Evolutionary conservation across 441 rosid genomes (phyloP), one percentile per base, ranked within the genome.

Genomic region (Viola pubescens): DNA sequence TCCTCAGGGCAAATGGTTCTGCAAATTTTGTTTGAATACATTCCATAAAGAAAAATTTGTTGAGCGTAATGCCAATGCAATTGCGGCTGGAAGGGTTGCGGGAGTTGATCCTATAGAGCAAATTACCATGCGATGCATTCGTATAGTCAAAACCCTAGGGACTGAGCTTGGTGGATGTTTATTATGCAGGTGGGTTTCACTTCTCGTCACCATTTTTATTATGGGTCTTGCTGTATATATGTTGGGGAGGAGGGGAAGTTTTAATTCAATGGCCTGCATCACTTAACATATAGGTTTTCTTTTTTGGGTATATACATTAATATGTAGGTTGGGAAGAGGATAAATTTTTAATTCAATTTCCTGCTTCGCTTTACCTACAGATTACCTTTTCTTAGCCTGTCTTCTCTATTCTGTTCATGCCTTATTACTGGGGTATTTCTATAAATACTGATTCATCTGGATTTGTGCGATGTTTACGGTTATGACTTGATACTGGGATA

Each of bases 101-200:
- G 98, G 97, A 70, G 79, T 85, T 68, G 98, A 91, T 79, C 86
- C 95, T 14, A 84, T 89, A 48, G 91, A 80, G 54, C 81, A 91
- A 75, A 91, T 91, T 71, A 79, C 87, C 34, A 80, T 76, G 69
- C 75, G 97, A 67, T 87, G 90, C 79, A 92, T 89, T 63, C 90
- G 97, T 40, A 89, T 89, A 64, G 87, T 89, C 66, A 73, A 81
- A 73, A 78, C 85, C 11, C 61, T 79, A 4, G 89, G 64, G 62
- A 70, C 75, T 56, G 91, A 82, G 58, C 77, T 73, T 71, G 87
- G 94, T 60, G 98, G 89, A 62, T 89, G 97, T 70, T 83, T 81
- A 9, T 66, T 89, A 52, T 92, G 98, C 97, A 87, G 95, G 98
- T 91, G 34, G 59, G 66, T 7, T 65, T 34, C 60, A n/a, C 38